Evolutionary conservation across 2,329 filamentous ascomycete species (phyloP).

Genomic region (Xylaria sp.): DNA sequence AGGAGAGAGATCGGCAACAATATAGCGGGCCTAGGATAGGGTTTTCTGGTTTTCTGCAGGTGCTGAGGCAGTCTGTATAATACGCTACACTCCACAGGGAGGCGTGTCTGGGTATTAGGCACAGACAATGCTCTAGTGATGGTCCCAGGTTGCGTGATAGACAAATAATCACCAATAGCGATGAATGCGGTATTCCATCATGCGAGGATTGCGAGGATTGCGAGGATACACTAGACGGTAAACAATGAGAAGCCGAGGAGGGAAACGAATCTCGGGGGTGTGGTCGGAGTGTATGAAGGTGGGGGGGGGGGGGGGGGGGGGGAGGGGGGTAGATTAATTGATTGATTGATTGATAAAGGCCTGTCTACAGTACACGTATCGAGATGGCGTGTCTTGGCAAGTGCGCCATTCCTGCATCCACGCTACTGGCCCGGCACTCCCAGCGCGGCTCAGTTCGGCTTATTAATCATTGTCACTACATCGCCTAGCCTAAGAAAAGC

Average conservation of each 20-base stretch:
- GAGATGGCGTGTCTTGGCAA: slow-evolving; percentile 22
- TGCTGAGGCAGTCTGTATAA: neutral
- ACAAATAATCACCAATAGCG: neutral
- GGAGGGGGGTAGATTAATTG: slow-evolving; percentile 5
- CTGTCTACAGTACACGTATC: no score
- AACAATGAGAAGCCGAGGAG: neutral
- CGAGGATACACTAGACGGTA: neutral
- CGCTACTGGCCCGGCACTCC: no score
- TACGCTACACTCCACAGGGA: no score
- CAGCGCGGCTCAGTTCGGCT: slow-evolving; percentile 5
- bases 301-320: neutral
- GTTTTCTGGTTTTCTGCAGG: neutral
- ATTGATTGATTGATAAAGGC: no score
- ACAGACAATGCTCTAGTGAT: neutral
- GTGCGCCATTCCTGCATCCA: slow-evolving; percentile 22
- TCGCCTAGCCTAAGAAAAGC: no score
- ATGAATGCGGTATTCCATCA: neutral
- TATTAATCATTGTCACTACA: slow-evolving; percentile 5
- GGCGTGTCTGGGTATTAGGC: neutral
- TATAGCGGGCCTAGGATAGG: neutral
- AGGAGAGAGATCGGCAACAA: neutral
- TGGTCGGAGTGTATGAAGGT: neutral
- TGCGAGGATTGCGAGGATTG: no score
- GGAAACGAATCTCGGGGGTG: neutral
- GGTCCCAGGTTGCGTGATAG: neutral